Evolutionary conservation across 1,139 yeast species (phyloP), one percentile per base, ranked within the genome.

Genomic region (Geotrichum histeridarum): DNA sequence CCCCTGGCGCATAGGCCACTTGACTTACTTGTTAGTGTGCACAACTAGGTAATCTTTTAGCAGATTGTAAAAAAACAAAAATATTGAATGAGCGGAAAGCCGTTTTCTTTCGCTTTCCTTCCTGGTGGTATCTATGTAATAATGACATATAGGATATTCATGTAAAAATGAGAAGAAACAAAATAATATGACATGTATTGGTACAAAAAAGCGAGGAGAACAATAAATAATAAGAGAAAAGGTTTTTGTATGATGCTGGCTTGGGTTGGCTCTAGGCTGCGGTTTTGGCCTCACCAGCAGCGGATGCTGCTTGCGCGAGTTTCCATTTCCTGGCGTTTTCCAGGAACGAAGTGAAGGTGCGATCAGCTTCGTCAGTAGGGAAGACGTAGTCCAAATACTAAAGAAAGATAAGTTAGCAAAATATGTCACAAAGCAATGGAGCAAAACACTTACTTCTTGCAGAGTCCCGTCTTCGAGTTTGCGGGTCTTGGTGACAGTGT

Each of bases 251-350:
- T 22, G 36, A 33, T 33, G 11, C n/a, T 33, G n/a, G 2, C 11
- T 33, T 9, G n/a, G n/a, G 2, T 33, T 33, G n/a, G n/a, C 8
- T 33, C 36, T 33, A 38, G 12, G n/a, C n/a, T 44, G 17, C 35
- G 12, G 32, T 14, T 46, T 32, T 8, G 5, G n/a, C 27, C 12
- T n/a, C 44, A 39, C n/a, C 42, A 8, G 17, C 47, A 33, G 41
- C 43, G 5, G 42, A 12, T 22, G 45, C 49, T 38, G 50, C 50
- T 41, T 54, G 53, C 6, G 53, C 49, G 9, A 63, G 60, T 51
- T 67, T 72, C 91, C 88, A 85, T 66, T 78, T 78, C 66, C 76
- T 77, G 9, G 89, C 93, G 65, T 80, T 79, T 55, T 77, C 81
- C 68, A 84, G 72, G 56, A 86, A 80, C 62, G 78, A 79, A 55